Evolutionary conservation across 345 rosid genomes (phyloP).

Genomic region (Anastatica hierochuntica): DNA sequence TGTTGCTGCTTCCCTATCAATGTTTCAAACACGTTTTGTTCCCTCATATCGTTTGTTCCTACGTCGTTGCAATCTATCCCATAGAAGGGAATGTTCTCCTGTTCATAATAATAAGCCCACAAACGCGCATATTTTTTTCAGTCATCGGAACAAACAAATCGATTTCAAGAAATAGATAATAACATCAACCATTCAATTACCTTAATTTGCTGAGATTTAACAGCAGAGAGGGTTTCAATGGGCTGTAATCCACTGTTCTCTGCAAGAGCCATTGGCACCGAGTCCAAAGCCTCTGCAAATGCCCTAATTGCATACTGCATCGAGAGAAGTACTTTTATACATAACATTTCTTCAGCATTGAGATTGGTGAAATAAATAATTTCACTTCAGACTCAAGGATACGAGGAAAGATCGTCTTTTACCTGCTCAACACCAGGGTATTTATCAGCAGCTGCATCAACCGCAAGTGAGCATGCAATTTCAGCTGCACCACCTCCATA

Average conservation of each 20-base stretch:
- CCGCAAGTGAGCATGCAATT: slow-evolving; percentile 85
- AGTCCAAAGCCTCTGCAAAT: slow-evolving; percentile 88
- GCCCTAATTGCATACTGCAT: slow-evolving; percentile 90
- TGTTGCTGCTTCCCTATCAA: slow-evolving; percentile 96
- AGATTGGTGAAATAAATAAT: neutral
- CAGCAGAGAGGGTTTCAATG: slow-evolving; percentile 87
- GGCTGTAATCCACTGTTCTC: slow-evolving; percentile 97
- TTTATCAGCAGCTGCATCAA: slow-evolving; percentile 84
- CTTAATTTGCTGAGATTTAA: slow-evolving; percentile 87
- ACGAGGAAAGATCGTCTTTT: neutral
- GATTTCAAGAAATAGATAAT: neutral
- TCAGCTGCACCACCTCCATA: slow-evolving; percentile 98
- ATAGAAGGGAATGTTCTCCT: slow-evolving; percentile 72
- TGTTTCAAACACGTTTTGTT: slow-evolving; percentile 89
- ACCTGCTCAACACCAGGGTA: slow-evolving; percentile 98
- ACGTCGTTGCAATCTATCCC: slow-evolving; percentile 94
- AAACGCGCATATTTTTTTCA: neutral
- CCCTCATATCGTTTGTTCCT: slow-evolving; percentile 92
- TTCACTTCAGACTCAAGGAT: neutral
- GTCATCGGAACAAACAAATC: neutral
- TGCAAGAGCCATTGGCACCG: slow-evolving; percentile 90
- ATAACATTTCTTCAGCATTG: neutral
- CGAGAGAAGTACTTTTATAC: neutral
- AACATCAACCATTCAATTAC: slow-evolving; percentile 23
- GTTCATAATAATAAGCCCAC: slow-evolving; percentile 1